These are phyloP conservation scores for Buxus sempervirens DNA, from an alignment of 164 flowering plant genomes.

Conservation along the genomic window DNA sequence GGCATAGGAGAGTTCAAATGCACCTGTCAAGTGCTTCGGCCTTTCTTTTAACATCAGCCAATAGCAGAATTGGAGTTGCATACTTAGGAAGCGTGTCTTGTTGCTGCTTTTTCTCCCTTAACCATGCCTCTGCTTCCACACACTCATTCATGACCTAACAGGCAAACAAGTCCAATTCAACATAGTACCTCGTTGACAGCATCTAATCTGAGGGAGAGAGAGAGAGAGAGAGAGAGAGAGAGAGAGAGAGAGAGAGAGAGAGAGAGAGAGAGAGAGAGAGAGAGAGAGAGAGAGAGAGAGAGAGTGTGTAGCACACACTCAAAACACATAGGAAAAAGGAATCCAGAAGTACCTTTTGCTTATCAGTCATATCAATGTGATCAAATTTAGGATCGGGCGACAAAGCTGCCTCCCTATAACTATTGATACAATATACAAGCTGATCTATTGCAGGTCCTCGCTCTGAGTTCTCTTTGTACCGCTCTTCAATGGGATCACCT, in stretches of 20 bases:
- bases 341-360: slow-evolving; percentile 62
- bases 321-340: neutral
- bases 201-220: no score
- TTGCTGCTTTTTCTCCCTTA: slow-evolving; percentile 81
- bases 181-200: no score
- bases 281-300: no score
- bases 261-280: no score
- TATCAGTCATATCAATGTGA: slow-evolving; percentile 82
- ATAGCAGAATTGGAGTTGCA: slow-evolving; percentile 65
- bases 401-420: slow-evolving; percentile 88
- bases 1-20: neutral
- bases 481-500: slow-evolving; percentile 92
- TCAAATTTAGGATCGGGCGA: slow-evolving; percentile 85
- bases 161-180: neutral
- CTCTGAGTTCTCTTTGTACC: slow-evolving; percentile 68
- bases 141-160: slow-evolving; percentile 81
- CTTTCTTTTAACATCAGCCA: slow-evolving; percentile 76
- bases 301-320: no score
- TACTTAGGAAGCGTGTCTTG: slow-evolving; percentile 79
- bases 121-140: slow-evolving; percentile 85
- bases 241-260: no score
- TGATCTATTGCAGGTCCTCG: slow-evolving; percentile 74
- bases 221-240: no score
- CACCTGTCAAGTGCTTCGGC: slow-evolving; percentile 93
- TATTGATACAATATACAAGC: slow-evolving; percentile 66